Base-by-base conservation (phyloP, 148 eudicot genomes). In the Camellia lanceoleosa region DNA sequence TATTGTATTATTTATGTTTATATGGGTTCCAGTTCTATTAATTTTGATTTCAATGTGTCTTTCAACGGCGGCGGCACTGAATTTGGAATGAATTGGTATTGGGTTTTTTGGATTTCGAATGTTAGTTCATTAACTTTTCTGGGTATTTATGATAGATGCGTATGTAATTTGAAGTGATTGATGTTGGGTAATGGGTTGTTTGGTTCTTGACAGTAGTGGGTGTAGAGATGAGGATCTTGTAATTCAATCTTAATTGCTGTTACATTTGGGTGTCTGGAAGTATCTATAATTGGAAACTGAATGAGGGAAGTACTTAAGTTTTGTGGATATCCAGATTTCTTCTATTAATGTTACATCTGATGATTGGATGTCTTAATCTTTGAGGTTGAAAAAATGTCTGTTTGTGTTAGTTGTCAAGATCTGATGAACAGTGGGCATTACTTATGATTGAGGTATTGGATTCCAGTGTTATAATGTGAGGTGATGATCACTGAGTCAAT, bases 41-140 rank as follows among this genome's bases (percentile, higher is more conserved):
- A 44, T 12, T 69, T 69, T n/a, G 20, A 69, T 69, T 44, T 11
- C 11, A 44, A 69, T 43, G 14, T 20, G 73, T 69, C 73, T 18
- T 69, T 69, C 3, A 5, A 8, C 18, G 73, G 54, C 73, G 73
- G 73, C 73, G 73, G 73, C 73, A 69, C 16, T 69, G 52, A 16
- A 18, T 16, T 44, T 69, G 54, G 73, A 69, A 43, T 16, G 54
- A 44, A 42, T 44, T 13, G 13, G 54, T 42, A 44, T 69, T 44
- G 18, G 54, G 20, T 69, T 16, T 30, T 44, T 4, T 14, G 44
- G 72, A 68, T 69, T 69, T 44, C 73, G 52, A 69, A 69, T 69
- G 73, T 69, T 18, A 52, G 44, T 46, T 69, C 52, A 18, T 15
- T 69, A 69, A 69, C 5, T 49, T 49, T 49, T 49, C 52, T 49